Conservation (phyloP, 257 asterid genomes). For the Nicotiana paniculata region DNA sequence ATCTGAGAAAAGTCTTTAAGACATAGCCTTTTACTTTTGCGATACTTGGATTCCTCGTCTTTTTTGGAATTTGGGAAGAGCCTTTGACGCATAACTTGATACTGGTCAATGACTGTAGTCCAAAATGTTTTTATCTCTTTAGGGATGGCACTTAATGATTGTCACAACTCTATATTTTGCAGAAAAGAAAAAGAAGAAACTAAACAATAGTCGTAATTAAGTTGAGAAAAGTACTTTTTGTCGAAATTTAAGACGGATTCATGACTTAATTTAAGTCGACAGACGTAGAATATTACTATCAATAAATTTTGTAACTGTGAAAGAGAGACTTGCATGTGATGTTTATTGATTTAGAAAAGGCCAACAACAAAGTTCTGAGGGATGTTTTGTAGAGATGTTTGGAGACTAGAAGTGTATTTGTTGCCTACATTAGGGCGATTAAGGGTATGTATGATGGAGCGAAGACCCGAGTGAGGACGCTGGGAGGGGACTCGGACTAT, state of each 20-base stretch:
- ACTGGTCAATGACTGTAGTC: background rate
- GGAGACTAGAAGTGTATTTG: no score
- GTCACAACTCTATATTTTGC: background rate
- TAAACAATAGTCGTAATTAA: no score
- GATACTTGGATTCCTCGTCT: background rate
- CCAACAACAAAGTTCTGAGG: no score
- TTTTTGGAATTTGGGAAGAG: no score
- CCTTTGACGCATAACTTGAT: background rate
- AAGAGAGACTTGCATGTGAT: no score
- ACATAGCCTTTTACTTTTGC: background rate
- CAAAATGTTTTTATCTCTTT: background rate
- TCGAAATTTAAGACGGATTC: background rate
- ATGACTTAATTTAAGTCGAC: background rate
- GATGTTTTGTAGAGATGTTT: no score
- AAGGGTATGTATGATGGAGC: no score
- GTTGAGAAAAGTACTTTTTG: background rate
- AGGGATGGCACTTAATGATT: background rate
- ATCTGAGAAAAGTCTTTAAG: background rate
- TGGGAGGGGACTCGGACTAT: no score
- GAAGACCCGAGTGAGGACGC: no score
- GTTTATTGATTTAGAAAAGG: no score
- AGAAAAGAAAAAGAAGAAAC: background rate
- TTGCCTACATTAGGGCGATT: no score
- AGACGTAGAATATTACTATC: background rate
- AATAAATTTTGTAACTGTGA: background rate